Base-by-base conservation (phyloP, 495 filamentous ascomycete genomes). In the Chaetomium tenue region DNA sequence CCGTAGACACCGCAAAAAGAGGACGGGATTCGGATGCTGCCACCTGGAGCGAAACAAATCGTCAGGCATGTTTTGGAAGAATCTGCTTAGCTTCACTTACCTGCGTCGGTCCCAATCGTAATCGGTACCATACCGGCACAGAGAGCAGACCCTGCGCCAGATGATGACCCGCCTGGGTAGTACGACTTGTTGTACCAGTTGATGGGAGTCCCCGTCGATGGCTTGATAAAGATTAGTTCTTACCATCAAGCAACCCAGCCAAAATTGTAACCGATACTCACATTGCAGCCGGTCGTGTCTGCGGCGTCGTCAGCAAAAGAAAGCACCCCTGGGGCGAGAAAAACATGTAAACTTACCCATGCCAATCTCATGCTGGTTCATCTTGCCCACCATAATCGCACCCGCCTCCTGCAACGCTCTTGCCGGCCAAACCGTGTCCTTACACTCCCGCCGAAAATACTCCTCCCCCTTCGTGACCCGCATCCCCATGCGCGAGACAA, bases 331-430 rank as follows among this genome's bases (percentile, higher is more conserved):
- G 13, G 4, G 3, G 52, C 18, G 16, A 1, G 18, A 25, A 0
- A 7, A 44, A 2, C 7, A 22, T 20, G 22, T 11, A 6, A 23
- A 64, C 66, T 52, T 42, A 70, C 70, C 71, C 60, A 75, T 76
- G 3, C 93, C 93, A 8, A 95, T 74, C 77, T 98, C 93, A 75
- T 97, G 92, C 93, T 97, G 96, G 47, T 86, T 93, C 30, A 87
- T 83, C 76, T 95, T 96, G 15, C 92, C 93, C 58, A 97, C 73
- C 22, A 96, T 80, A 47, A 97, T 83, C 13, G 87, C 92, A 2
- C 93, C 93, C 0, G 86, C 87, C 52, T 94, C 88, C 67, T 88
- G 80, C 77, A 89, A 84, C 76, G 90, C 85, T 72, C 79, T 80
- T 25, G 92, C 85, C 66, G 89, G 91, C 90, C 91, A 96, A 11